Conservation (phyloP, 2,329 filamentous ascomycete species). For the Arthrinium puccinioides region DNA sequence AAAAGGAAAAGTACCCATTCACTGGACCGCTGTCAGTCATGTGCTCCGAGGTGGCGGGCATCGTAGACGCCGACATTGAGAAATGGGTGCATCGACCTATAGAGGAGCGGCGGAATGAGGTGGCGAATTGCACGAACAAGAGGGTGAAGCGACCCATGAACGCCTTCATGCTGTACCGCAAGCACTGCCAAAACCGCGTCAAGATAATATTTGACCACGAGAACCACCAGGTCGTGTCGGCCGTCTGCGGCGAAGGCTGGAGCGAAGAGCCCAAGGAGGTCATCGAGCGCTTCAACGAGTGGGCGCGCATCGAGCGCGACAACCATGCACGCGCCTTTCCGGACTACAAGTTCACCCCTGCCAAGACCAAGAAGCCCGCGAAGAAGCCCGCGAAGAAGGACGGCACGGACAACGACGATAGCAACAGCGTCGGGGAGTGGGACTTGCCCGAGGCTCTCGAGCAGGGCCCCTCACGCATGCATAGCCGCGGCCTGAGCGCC, state of each 20-base stretch:
- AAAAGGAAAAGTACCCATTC: slow-evolving; percentile 40
- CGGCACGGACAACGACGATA: slow-evolving; percentile 22
- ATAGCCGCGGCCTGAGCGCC: slow-evolving; percentile 8
- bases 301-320: slow-evolving; percentile 72
- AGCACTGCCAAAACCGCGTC: slow-evolving; percentile 80
- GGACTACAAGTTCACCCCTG: slow-evolving; percentile 88
- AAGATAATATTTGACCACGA: slow-evolving; percentile 77
- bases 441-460: slow-evolving; percentile 13
- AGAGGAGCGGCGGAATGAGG: slow-evolving; percentile 61
- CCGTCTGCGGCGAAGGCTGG: slow-evolving; percentile 84
- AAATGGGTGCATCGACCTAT: slow-evolving; percentile 67
- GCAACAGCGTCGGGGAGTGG: too few relatives aligned
- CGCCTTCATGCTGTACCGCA: slow-evolving; percentile 95
- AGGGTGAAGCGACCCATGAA: slow-evolving; percentile 93
- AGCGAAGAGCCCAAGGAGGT: slow-evolving; percentile 67
- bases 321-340: slow-evolving; percentile 85
- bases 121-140: slow-evolving; percentile 58
- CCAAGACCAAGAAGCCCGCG: slow-evolving; percentile 52
- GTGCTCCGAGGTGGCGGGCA: slow-evolving; percentile 52
- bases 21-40: slow-evolving; percentile 64
- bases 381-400: slow-evolving; percentile 17
- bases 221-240: slow-evolving; percentile 90
- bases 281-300: slow-evolving; percentile 67
- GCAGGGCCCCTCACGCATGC: background rate
- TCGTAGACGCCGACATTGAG: slow-evolving; percentile 71